These are phyloP conservation scores for Phytophthora parvispora DNA, from an alignment of 352 stramenopile species.

Conservation along the genomic window DNA sequence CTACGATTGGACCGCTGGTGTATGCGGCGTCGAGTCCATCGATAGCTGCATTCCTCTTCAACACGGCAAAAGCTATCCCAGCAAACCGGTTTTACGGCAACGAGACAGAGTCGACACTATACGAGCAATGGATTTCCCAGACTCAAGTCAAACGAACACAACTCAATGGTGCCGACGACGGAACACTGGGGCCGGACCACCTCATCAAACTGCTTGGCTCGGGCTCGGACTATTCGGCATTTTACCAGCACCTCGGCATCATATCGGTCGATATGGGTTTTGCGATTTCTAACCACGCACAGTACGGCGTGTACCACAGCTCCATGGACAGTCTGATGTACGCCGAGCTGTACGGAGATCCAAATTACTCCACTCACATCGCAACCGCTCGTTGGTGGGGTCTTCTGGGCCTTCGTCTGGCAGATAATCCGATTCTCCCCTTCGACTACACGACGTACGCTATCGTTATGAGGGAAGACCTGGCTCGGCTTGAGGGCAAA, in stretches of 20 bases:
- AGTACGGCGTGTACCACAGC: constrained; percentile 84
- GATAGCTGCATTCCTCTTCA: constrained; percentile 64
- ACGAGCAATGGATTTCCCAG: constrained; percentile 40
- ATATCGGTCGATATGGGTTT: constrained; percentile 49
- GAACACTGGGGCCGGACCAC: constrained; percentile 39
- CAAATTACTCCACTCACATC: constrained; percentile 56
- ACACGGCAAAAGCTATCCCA: constrained; percentile 63
- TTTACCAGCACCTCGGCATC: constrained; percentile 88
- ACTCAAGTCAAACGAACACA: constrained; percentile 3
- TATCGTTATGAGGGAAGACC: constrained; percentile 55
- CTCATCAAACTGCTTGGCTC: constrained; percentile 61
- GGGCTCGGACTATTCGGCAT: constrained; percentile 77
- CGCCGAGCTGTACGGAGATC: constrained; percentile 61
- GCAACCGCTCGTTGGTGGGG: constrained; percentile 61
- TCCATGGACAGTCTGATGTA: constrained; percentile 86
- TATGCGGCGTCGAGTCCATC: constrained; percentile 64
- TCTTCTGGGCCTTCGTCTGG: constrained; percentile 58
- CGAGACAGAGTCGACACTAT: constrained; percentile 33
- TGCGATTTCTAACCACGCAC: constrained; percentile 1
- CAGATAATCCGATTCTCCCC: constrained; percentile 49
- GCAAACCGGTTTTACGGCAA: constrained; percentile 59
- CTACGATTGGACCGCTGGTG: constrained; percentile 65
- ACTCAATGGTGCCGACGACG: constrained; percentile 10
- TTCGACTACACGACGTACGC: constrained; percentile 74
- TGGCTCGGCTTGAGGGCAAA: constrained; percentile 34